A percentile compares a stretch with the other conserved stretches of the same genome.
phyloP scores from a whole-genome alignment of 2,329 filamentous ascomycete species.

The Paracorniculantispora psalliotae region DNA sequence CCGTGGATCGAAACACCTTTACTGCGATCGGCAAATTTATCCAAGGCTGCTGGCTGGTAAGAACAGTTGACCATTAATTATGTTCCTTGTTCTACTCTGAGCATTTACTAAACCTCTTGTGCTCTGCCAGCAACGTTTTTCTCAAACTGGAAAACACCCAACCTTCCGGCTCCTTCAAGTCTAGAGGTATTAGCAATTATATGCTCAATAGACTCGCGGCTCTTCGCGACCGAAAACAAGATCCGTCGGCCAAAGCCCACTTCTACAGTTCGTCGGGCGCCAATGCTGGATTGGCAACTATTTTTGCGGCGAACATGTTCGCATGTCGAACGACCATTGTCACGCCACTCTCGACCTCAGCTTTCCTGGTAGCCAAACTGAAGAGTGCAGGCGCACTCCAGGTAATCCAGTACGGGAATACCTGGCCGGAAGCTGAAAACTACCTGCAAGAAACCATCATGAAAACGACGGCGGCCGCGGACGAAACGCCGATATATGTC shows the following conservation, averaged over 20 bases:
- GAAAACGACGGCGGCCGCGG: conserved; percentile 20
- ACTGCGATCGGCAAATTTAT: conserved; percentile 59
- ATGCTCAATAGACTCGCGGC: conserved; percentile 45
- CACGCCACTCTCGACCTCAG: conserved; percentile 60
- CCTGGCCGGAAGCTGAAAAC: conserved; percentile 63
- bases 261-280: conserved; percentile 73
- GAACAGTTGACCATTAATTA: too few relatives aligned
- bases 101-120: too few relatives aligned
- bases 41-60: conserved; percentile 63
- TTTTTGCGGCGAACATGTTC: conserved; percentile 61
- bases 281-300: conserved; percentile 75
- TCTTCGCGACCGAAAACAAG: conserved; percentile 15
- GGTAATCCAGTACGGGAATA: conserved; percentile 61
- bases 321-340: conserved; percentile 64
- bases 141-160: conserved; percentile 80
- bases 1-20: conserved; percentile 68
- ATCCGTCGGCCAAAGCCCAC: conserved; percentile 33
- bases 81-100: too few relatives aligned
- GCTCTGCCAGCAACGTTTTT: conserved; percentile 59
- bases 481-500: conserved; percentile 50
- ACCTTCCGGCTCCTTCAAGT: conserved; percentile 81
- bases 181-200: conserved; percentile 67
- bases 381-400: conserved; percentile 55
- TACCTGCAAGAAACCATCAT: conserved; percentile 55
- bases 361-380: conserved; percentile 64